Conservation (phyloP, 495 filamentous ascomycete species). For the Apiosordaria backusii region DNA sequence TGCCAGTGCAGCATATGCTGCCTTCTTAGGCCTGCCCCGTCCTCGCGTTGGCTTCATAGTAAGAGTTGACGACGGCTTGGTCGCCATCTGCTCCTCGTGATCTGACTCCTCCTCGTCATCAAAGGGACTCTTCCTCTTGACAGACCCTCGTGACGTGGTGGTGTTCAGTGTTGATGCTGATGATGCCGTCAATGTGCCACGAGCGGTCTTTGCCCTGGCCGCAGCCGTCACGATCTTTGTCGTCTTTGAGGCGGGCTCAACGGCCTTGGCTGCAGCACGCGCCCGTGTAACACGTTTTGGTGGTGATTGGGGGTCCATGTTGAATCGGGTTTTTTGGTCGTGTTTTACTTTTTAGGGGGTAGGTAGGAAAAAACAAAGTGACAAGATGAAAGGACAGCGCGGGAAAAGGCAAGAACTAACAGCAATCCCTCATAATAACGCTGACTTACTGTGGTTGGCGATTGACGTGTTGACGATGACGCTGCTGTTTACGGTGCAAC, state of each 20-base stretch:
- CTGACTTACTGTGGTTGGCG: background rate
- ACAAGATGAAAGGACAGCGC: background rate
- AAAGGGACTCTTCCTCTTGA: conserved; percentile 47
- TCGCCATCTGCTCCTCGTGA: conserved; percentile 33
- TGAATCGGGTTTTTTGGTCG: conserved; percentile 3
- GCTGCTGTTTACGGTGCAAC: conserved; percentile 18
- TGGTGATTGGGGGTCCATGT: conserved; percentile 48
- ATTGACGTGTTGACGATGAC: background rate
- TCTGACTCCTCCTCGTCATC: conserved; percentile 43
- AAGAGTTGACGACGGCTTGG: conserved; percentile 15
- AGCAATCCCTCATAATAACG: conserved; percentile 20
- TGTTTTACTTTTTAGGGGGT: conserved; percentile 8
- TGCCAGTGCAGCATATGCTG: conserved; percentile 20
- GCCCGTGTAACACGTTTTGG: conserved; percentile 60
- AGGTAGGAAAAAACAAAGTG: conserved; percentile 4
- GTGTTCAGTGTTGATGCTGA: conserved; percentile 24
- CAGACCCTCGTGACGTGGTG: conserved; percentile 24
- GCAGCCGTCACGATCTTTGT: conserved; percentile 35
- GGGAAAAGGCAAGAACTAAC: conserved; percentile 18
- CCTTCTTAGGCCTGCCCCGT: conserved; percentile 45
- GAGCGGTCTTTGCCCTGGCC: conserved; percentile 40
- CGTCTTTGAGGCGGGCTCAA: conserved; percentile 35
- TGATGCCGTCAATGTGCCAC: conserved; percentile 21
- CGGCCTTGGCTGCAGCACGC: conserved; percentile 50
- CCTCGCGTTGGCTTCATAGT: conserved; percentile 39